phyloP scores from a whole-genome alignment of 306 rosid genomes.

The Acmispon strigosus region DNA sequence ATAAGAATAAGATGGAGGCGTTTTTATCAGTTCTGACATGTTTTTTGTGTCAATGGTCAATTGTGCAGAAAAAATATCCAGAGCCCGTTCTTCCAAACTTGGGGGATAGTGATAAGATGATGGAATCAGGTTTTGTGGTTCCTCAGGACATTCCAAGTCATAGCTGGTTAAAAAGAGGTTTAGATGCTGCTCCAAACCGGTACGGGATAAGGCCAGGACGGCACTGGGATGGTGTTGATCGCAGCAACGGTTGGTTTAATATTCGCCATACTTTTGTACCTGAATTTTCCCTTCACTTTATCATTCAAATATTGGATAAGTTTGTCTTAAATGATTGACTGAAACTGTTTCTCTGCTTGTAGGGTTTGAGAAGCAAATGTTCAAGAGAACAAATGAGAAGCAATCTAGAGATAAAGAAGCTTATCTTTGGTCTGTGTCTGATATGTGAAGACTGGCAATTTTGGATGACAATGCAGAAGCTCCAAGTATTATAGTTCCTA shows the following conservation, averaged over 20 bases:
- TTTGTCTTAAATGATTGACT: constrained; percentile 1
- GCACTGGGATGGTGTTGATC: constrained; percentile 97
- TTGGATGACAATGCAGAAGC: neutral
- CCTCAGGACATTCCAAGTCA: constrained; percentile 86
- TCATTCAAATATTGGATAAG: neutral
- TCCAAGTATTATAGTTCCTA: neutral
- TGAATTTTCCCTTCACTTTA: neutral
- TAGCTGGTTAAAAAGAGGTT: constrained; percentile 79
- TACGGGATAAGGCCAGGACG: constrained; percentile 85
- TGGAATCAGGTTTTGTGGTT: constrained; percentile 75
- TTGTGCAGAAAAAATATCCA: constrained; percentile 55
- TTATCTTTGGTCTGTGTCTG: constrained; percentile 87
- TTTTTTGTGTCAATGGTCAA: constrained; percentile 18
- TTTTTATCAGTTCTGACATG: constrained; percentile 18
- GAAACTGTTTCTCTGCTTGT: neutral
- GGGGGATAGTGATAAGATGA: constrained; percentile 70
- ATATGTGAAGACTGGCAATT: constrained; percentile 43
- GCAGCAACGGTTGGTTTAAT: constrained; percentile 72
- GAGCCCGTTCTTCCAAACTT: constrained; percentile 50
- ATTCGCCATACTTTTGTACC: neutral
- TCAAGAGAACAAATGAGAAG: constrained; percentile 68
- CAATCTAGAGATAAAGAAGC: constrained; percentile 80
- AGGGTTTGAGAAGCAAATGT: constrained; percentile 71
- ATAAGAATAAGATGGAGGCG: neutral
- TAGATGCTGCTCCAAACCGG: constrained; percentile 74